A percentile compares a stretch with the other conserved stretches of the same genome.
These are phyloP conservation scores for Pyrus hybrid DNA, from an alignment of 331 rosid species.

Conservation along the genomic window DNA sequence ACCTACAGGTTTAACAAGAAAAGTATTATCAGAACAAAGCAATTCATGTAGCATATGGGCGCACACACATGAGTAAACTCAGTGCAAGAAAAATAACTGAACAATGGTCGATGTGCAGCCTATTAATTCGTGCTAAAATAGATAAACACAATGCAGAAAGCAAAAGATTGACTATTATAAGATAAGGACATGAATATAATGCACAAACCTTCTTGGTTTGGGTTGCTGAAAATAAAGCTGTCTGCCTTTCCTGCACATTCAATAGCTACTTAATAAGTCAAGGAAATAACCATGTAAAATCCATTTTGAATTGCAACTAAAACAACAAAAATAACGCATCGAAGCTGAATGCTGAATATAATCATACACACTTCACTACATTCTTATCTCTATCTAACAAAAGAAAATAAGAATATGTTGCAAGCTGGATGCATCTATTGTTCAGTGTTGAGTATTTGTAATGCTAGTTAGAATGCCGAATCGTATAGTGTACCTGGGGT, in stretches of 20 bases:
- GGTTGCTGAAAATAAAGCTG: constrained; percentile 88
- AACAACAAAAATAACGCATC: not conserved
- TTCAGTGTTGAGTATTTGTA: not conserved
- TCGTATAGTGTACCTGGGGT: constrained; percentile 49
- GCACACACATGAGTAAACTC: not conserved
- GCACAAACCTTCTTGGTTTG: constrained; percentile 82
- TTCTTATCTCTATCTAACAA: not conserved
- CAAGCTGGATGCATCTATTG: not conserved
- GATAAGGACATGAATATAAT: not conserved
- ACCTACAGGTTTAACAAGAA: constrained; percentile 41
- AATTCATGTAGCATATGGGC: not conserved
- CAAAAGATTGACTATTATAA: not conserved
- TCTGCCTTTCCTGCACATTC: constrained; percentile 71
- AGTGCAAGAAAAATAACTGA: not conserved
- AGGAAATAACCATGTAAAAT: not conserved
- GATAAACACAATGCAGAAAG: not conserved
- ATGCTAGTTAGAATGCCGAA: not conserved
- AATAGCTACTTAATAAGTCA: constrained; percentile 22
- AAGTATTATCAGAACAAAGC: constrained; percentile 5
- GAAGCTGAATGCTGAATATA: not conserved
- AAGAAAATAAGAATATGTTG: not conserved
- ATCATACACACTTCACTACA: not conserved
- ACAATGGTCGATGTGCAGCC: not conserved
- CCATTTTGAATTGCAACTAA: not conserved
- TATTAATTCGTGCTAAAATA: not conserved